These are phyloP conservation scores for Blepharisma japonicum DNA, from an alignment of 73 alveolate genomes.

Conservation along the genomic window DNA sequence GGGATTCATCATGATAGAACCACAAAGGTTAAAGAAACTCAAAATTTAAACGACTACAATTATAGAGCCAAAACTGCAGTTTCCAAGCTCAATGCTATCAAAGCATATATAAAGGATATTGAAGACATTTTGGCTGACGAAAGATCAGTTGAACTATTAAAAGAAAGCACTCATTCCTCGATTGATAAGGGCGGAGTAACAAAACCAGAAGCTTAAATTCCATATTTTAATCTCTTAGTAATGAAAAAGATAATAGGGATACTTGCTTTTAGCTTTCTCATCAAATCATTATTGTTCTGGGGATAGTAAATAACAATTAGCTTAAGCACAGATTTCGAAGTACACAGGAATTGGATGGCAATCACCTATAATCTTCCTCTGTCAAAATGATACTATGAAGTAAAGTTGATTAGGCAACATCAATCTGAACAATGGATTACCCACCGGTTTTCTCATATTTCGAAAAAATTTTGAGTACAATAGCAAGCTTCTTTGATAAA, in stretches of 20 bases:
- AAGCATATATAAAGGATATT: constrained; percentile 2
- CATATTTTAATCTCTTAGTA: too few species aligned
- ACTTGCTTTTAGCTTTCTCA: too few species aligned
- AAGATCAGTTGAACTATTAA: too few species aligned
- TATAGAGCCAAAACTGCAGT: neutral
- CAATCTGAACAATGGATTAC: constrained; percentile 90
- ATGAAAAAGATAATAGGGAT: too few species aligned
- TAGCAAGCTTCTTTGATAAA: constrained; percentile 56
- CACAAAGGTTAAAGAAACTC: neutral
- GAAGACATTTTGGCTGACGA: constrained; percentile 17
- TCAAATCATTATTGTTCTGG: neutral
- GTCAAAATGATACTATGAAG: constrained; percentile 64
- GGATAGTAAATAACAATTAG: neutral
- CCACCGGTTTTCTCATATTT: constrained; percentile 94
- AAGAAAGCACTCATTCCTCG: too few species aligned
- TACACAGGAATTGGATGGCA: constrained; percentile 94
- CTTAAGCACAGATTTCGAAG: constrained; percentile 86
- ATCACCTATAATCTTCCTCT: constrained; percentile 82
- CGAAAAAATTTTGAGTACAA: constrained; percentile 66
- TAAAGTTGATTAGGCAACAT: constrained; percentile 44
- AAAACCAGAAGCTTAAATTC: too few species aligned
- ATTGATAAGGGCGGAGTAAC: too few species aligned
- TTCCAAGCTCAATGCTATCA: neutral
- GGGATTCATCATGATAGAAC: neutral
- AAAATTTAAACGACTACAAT: neutral